Base-by-base conservation (phyloP, 2,329 filamentous ascomycete genomes). In the Tympanopsis confertula region DNA sequence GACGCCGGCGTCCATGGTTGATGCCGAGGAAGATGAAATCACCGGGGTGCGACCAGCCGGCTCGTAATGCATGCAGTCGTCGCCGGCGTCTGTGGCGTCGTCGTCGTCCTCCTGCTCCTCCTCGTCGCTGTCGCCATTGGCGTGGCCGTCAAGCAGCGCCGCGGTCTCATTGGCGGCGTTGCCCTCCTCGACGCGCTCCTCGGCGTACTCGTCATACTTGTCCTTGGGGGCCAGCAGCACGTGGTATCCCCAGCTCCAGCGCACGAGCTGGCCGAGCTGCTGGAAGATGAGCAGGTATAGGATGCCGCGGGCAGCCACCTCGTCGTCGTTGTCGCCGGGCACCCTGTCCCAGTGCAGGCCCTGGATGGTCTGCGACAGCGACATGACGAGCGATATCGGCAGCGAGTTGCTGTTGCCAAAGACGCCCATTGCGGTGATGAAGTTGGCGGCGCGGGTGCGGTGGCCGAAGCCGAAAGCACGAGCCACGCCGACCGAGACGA, bases 371-470 rank as follows among this genome's bases (percentile, higher is more conserved):
- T 94, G 84, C 13, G 89, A 93, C 10, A 98, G 71, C 5, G 89
- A 95, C 40, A 96, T 74, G 44, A 98, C 87, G 39, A 98, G 77
- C 0, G 91, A 98, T 43, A 98, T 96, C 0, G 91, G 91, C 17
- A 98, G 72, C 14, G 91, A 96, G 61, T 98, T 98, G 22, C 89
- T 96, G 58, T 98, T 98, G 49, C 89, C 91, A 57, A 98, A 98
- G 36, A 96, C 73, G 28, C 85, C 88, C 91, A 98, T 98, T 38
- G 91, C 91, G 20, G 86, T 84, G 32, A 98, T 83, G 53, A 96
- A 98, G 62, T 96, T 98, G 46, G 81, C 75, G 30, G 87, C 84
- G 44, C 88, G 78, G 57, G 7, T 7, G 22, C n/a, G 7, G 60
- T 98, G 88, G 13, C 84, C 70, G 60, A 98, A 88, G 13, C 84